Percentiles rank a stretch among this genome's conserved stretches.
Conservation (phyloP, 2,329 filamentous ascomycete genomes). For the Xylariaceae sp. region DNA sequence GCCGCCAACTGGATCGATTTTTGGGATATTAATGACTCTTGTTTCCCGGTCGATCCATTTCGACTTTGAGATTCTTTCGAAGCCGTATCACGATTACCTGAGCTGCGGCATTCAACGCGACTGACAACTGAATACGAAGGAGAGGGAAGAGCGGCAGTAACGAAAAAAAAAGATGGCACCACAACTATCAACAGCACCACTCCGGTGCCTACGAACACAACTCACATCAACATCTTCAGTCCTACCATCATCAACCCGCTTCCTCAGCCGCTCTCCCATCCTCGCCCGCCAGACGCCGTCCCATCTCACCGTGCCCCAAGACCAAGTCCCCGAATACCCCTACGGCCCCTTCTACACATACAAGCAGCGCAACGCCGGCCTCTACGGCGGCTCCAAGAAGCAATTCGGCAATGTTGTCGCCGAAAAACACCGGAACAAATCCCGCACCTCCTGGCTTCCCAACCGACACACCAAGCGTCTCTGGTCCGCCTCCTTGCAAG, state of each 20-base stretch:
- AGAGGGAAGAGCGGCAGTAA: too few relatives aligned
- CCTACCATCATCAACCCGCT: conserved; percentile 17
- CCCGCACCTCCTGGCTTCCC: conserved; percentile 68
- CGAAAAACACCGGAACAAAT: conserved; percentile 64
- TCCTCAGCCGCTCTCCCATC: conserved; percentile 23
- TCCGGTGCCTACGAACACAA: conserved; percentile 9
- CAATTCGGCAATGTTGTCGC: conserved; percentile 77
- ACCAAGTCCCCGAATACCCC: conserved; percentile 61
- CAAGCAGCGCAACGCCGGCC: conserved; percentile 75
- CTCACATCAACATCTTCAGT: conserved; percentile 13
- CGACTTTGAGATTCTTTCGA: too few relatives aligned
- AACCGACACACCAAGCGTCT: conserved; percentile 69
- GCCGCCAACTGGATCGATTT: too few relatives aligned
- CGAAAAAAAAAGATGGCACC: conserved; percentile 6
- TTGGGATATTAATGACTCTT: too few relatives aligned
- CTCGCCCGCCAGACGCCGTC: conserved; percentile 27
- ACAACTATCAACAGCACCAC: not conserved
- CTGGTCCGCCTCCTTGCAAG: conserved; percentile 59
- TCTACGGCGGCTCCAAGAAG: conserved; percentile 67
- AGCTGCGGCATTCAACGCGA: too few relatives aligned
- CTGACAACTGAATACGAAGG: too few relatives aligned
- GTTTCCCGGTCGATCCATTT: too few relatives aligned
- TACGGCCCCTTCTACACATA: conserved; percentile 66
- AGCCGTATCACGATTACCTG: too few relatives aligned
- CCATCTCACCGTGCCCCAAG: conserved; percentile 37